Evolutionary conservation across 2,329 filamentous ascomycete genomes (phyloP).

Genomic region (Pseudogymnoascus sp.): DNA sequence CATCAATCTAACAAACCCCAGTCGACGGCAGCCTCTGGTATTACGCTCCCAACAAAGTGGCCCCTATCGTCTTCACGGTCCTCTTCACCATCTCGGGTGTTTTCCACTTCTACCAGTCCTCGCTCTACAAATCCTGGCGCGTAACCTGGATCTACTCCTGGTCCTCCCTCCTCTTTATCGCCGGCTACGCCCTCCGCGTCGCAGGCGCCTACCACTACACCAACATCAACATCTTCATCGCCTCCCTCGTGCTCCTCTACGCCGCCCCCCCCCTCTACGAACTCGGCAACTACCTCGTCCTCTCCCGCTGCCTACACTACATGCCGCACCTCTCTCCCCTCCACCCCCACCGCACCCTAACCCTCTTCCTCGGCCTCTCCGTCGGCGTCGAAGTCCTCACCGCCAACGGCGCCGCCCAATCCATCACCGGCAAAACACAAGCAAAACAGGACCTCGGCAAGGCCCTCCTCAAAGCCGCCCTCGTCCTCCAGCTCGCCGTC

Average conservation of each 20-base stretch:
- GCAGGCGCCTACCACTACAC: conserved; percentile 45
- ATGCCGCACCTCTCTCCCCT: conserved; percentile 51
- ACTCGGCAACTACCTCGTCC: conserved; percentile 54
- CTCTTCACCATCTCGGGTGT: conserved; percentile 39
- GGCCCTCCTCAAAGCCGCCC: conserved; percentile 42
- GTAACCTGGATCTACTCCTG: conserved; percentile 48
- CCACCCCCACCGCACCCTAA: conserved; percentile 38
- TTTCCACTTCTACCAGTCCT: conserved; percentile 48
- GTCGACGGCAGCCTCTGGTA: conserved; percentile 34
- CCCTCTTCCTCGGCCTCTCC: conserved; percentile 41
- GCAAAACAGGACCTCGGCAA: conserved; percentile 36
- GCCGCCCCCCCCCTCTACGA: conserved; percentile 46
- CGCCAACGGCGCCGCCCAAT: conserved; percentile 42
- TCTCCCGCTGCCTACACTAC: conserved; percentile 54
- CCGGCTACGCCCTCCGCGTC: conserved; percentile 48
- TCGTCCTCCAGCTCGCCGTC: conserved; percentile 50
- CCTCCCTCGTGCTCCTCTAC: conserved; percentile 31
- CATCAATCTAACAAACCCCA: conserved; percentile 7
- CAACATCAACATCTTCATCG: conserved; percentile 39
- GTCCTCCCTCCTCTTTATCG: conserved; percentile 46
- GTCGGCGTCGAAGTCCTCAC: conserved; percentile 42
- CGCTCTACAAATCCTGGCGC: conserved; percentile 49
- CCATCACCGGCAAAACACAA: conserved; percentile 38
- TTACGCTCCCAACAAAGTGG: conserved; percentile 48
- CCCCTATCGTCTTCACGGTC: conserved; percentile 46